These are phyloP conservation scores for Prunus kanzakura DNA, from an alignment of 306 rosid species.

Conservation along the genomic window DNA sequence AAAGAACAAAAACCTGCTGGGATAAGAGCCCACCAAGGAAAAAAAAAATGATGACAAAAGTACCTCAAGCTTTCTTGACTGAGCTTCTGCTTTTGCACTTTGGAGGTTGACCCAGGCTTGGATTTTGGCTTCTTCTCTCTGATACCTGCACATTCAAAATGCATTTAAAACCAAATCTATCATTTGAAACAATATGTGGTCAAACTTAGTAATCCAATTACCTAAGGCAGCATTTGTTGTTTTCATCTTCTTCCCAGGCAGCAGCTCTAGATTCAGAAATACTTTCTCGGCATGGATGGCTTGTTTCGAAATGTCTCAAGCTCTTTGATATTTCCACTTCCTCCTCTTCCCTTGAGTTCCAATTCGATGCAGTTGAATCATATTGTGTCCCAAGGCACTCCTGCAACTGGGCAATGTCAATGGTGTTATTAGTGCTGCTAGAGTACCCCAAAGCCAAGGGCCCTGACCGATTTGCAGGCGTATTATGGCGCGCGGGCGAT, in stretches of 20 bases:
- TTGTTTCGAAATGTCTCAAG: slow-evolving; percentile 68
- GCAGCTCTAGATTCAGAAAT: slow-evolving; percentile 66
- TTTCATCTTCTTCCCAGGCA: slow-evolving; percentile 88
- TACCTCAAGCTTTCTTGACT: slow-evolving; percentile 96
- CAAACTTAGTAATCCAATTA: slow-evolving; percentile 24
- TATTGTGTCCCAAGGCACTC: slow-evolving; percentile 80
- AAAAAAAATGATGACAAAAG: neutral
- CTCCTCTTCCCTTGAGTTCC: slow-evolving; percentile 96
- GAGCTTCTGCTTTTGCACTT: slow-evolving; percentile 98
- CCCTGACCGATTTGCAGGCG: slow-evolving; percentile 86
- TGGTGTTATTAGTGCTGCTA: slow-evolving; percentile 30
- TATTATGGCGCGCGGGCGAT: slow-evolving; percentile 88
- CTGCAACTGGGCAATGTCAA: slow-evolving; percentile 69
- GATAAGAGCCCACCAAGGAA: neutral
- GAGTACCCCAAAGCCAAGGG: slow-evolving; percentile 49
- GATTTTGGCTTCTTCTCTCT: slow-evolving; percentile 93
- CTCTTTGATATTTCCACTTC: slow-evolving; percentile 94
- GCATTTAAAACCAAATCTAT: neutral
- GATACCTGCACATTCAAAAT: slow-evolving; percentile 53
- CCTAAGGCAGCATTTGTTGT: slow-evolving; percentile 79
- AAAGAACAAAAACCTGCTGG: neutral
- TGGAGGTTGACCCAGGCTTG: slow-evolving; percentile 98
- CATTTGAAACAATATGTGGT: neutral
- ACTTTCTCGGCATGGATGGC: slow-evolving; percentile 45
- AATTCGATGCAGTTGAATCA: slow-evolving; percentile 63